These are phyloP conservation scores for Anthoceros angustus DNA, from an alignment of 225 moss, liverwort and hornwort genomes.

Conservation along the genomic window DNA sequence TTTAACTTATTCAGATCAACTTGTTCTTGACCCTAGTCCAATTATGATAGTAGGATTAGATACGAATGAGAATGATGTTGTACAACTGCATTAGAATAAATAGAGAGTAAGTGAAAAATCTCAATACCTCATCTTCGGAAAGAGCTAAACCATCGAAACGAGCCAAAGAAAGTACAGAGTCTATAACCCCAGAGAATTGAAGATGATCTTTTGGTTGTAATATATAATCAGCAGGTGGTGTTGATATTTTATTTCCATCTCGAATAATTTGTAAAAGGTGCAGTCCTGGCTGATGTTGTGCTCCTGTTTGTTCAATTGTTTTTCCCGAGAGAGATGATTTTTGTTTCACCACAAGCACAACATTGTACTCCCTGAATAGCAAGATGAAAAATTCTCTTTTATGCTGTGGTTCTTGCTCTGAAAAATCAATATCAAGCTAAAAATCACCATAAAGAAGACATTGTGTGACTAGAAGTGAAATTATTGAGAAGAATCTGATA, in stretches of 20 bases:
- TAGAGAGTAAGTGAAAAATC: background rate
- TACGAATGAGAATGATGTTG: background rate
- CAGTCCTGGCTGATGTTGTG: constrained; percentile 48
- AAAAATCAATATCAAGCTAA: background rate
- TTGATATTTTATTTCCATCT: constrained; percentile 20
- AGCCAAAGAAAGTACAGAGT: constrained; percentile 52
- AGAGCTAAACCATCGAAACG: constrained; percentile 55
- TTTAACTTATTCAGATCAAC: constrained; percentile 65
- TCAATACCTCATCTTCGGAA: constrained; percentile 59
- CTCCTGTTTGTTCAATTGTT: constrained; percentile 54
- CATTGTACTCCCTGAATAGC: constrained; percentile 53
- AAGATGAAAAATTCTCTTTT: background rate
- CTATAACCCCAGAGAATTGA: constrained; percentile 62
- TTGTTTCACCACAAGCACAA: constrained; percentile 52
- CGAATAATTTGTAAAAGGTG: constrained; percentile 41
- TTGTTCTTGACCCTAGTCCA: constrained; percentile 52
- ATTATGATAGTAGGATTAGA: background rate
- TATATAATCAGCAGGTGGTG: constrained; percentile 28
- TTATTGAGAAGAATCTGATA: background rate
- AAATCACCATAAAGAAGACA: background rate
- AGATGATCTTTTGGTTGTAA: constrained; percentile 59
- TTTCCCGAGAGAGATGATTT: constrained; percentile 41
- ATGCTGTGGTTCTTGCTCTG: background rate
- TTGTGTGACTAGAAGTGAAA: background rate
- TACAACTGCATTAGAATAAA: background rate